Evolutionary conservation across 176 grass and related monocot species (phyloP).

Genomic region (Cymbopogon citratus): DNA sequence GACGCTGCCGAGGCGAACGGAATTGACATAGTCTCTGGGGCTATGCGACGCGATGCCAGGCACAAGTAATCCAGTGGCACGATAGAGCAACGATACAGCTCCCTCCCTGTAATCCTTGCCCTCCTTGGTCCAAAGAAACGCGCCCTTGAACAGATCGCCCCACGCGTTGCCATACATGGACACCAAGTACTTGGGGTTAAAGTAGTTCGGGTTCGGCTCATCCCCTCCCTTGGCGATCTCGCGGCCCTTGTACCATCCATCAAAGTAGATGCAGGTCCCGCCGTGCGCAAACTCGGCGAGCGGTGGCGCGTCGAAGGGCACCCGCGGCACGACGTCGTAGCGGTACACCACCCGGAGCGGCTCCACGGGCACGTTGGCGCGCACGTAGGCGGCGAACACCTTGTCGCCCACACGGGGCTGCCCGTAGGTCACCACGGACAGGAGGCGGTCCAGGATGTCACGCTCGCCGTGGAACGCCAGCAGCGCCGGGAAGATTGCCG

Average conservation of each 20-base stretch:
- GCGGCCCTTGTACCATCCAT: constrained; percentile 55
- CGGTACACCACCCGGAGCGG: constrained; percentile 59
- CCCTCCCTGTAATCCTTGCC: constrained; percentile 64
- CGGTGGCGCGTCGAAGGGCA: constrained; percentile 56
- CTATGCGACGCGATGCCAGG: constrained; percentile 70
- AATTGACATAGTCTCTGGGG: constrained; percentile 65
- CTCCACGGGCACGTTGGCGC: background rate
- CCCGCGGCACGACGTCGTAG: constrained; percentile 61
- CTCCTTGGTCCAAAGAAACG: constrained; percentile 27
- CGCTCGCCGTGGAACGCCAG: constrained; percentile 45
- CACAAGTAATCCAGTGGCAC: constrained; percentile 29
- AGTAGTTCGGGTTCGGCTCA: constrained; percentile 66
- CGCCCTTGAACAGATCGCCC: constrained; percentile 55
- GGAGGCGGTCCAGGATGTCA: constrained; percentile 34
- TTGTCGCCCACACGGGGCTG: constrained; percentile 72
- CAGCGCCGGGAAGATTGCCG: constrained; percentile 57
- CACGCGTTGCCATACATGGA: constrained; percentile 43
- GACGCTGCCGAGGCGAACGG: constrained; percentile 37
- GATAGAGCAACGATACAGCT: constrained; percentile 38
- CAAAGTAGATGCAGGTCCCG: constrained; percentile 54
- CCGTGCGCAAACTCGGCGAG: constrained; percentile 42
- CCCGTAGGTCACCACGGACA: constrained; percentile 50
- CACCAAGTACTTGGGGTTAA: constrained; percentile 38
- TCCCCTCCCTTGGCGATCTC: constrained; percentile 41
- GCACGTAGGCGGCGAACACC: constrained; percentile 27